Evolutionary conservation across 169 alveolate species (phyloP).

Genomic region (Theileria equi): DNA sequence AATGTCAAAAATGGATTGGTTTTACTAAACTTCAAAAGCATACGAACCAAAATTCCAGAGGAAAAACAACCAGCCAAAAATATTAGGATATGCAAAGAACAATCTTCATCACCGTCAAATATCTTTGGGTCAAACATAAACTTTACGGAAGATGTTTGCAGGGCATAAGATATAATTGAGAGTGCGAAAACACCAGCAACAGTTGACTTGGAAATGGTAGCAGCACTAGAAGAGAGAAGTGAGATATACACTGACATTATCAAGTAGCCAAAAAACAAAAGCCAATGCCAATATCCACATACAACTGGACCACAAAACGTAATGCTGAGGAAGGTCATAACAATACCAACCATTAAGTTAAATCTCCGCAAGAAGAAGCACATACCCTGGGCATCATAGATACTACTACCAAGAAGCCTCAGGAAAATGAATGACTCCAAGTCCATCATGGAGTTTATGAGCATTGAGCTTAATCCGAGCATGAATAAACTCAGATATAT

Average conservation of each 20-base stretch:
- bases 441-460: conserved; percentile 14
- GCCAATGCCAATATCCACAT: conserved; percentile 5
- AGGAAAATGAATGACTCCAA: conserved; percentile 4
- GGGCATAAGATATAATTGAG: conserved; percentile 8
- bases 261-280: conserved; percentile 3
- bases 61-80: background rate
- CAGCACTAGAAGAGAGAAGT: background rate
- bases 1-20: background rate
- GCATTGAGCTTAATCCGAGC: conserved; percentile 19
- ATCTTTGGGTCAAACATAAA: background rate
- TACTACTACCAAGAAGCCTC: conserved; percentile 8
- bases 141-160: background rate
- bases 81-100: background rate
- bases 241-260: background rate
- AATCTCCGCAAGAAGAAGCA: conserved; percentile 15
- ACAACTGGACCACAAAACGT: background rate
- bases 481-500: conserved; percentile 5
- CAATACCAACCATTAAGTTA: conserved; percentile 4
- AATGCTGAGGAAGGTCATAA: background rate
- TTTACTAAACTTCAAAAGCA: background rate
- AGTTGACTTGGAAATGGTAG: conserved; percentile 1
- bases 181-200: conserved; percentile 1
- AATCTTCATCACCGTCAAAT: conserved; percentile 6
- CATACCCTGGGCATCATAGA: conserved; percentile 12
- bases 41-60: background rate